Evolutionary conservation across 495 filamentous ascomycete genomes (phyloP).

Genomic region (Aspergillus hancockii): DNA sequence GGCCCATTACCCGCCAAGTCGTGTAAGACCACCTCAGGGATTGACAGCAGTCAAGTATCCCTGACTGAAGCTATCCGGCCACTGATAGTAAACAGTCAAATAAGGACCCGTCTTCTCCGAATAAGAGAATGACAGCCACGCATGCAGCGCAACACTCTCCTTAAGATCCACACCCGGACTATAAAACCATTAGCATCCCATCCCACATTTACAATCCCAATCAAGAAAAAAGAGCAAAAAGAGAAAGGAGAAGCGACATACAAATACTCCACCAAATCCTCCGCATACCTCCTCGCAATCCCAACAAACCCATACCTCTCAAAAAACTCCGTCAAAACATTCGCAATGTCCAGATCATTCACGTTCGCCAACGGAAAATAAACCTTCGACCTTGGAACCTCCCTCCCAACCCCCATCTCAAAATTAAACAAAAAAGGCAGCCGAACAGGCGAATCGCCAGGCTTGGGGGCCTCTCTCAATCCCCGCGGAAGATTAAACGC

Average conservation of each 20-base stretch:
- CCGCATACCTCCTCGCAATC: not conserved
- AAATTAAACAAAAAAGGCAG: not conserved
- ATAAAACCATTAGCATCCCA: not conserved
- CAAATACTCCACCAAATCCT: slow-evolving; percentile 1
- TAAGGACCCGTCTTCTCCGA: slow-evolving; percentile 5
- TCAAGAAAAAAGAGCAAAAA: not conserved
- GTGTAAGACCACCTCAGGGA: not conserved
- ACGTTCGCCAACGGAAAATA: not conserved
- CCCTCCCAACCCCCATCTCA: not conserved
- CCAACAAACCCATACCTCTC: not conserved
- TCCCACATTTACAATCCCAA: too few species aligned
- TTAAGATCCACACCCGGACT: not conserved
- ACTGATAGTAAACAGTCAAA: slow-evolving; percentile 6
- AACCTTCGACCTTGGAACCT: not conserved
- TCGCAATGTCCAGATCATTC: not conserved
- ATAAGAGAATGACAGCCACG: slow-evolving; percentile 6
- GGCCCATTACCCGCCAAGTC: not conserved
- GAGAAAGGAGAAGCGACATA: not conserved
- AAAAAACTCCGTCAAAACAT: not conserved
- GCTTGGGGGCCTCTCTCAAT: not conserved
- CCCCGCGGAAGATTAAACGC: slow-evolving; percentile 8
- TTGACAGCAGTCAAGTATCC: not conserved
- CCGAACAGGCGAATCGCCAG: slow-evolving; percentile 1
- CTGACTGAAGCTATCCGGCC: not conserved
- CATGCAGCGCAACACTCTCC: not conserved